Conservation (phyloP, 331 rosid species). For the Acacia pycnantha region DNA sequence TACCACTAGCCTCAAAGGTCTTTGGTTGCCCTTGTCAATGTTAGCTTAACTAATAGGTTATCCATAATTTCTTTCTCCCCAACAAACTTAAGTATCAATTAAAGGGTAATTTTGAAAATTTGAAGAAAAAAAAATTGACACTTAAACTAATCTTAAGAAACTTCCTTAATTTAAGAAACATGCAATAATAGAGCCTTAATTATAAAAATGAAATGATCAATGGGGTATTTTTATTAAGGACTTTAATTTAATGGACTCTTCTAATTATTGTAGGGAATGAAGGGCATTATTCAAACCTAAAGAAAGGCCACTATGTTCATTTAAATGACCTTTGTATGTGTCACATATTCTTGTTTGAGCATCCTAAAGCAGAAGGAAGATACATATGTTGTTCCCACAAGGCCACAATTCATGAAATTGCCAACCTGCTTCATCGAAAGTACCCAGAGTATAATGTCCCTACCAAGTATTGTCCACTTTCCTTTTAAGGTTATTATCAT, state of each 20-base stretch:
- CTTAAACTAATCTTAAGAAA: no score
- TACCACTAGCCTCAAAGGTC: no score
- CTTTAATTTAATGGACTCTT: neutral
- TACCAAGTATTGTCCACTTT: constrained; percentile 37
- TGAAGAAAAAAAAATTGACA: no score
- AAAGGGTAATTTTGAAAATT: neutral
- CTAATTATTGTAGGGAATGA: constrained; percentile 46
- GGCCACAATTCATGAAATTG: constrained; percentile 65
- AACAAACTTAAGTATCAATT: no score
- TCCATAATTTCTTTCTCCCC: neutral
- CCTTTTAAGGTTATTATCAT: no score
- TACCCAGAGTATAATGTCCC: constrained; percentile 61
- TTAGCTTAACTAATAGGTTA: neutral
- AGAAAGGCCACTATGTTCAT: constrained; percentile 68
- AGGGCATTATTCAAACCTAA: constrained; percentile 54
- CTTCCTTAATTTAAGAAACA: no score
- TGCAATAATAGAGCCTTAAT: no score
- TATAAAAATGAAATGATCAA: no score
- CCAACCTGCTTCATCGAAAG: constrained; percentile 45
- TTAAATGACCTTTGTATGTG: constrained; percentile 69
- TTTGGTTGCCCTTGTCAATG: no score
- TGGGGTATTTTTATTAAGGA: no score
- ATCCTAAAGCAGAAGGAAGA: constrained; percentile 66
- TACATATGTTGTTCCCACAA: constrained; percentile 54
- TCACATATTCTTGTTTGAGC: constrained; percentile 63